phyloP scores from a whole-genome alignment of 108 stramenopile genomes.

The Nitzschia inconspicua region DNA sequence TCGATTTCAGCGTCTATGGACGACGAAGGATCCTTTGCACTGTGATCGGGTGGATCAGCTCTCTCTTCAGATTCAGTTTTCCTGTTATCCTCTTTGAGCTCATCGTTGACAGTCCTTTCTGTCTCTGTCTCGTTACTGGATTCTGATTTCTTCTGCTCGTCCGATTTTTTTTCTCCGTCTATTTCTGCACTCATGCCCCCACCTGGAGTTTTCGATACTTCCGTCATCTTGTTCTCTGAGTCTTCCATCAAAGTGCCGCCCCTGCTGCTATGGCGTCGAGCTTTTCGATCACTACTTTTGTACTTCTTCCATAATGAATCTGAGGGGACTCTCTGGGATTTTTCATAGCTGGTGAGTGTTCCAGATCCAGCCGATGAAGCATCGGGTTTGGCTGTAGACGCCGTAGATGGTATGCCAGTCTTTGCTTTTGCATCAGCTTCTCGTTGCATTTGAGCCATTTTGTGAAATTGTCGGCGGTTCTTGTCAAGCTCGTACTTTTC shows the following conservation, averaged over 20 bases:
- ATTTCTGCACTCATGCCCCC: background rate
- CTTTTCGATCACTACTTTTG: constrained; percentile 27
- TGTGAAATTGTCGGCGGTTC: constrained; percentile 71
- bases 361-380: background rate
- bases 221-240: background rate
- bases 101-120: background rate
- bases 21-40: too few relatives aligned
- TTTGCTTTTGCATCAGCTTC: constrained; percentile 41
- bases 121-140: background rate
- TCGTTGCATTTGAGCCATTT: constrained; percentile 52
- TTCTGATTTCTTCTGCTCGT: background rate
- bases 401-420: background rate
- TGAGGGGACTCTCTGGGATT: too few relatives aligned
- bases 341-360: background rate
- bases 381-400: too few relatives aligned
- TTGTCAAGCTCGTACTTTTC: constrained; percentile 87
- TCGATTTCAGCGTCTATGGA: background rate
- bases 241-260: background rate
- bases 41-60: background rate
- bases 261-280: constrained; percentile 29
- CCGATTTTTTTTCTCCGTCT: background rate
- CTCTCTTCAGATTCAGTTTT: background rate
- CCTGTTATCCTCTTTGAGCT: constrained; percentile 10
- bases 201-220: background rate
- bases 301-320: constrained; percentile 45